These are phyloP conservation scores for Globomyces sp. DNA, from an alignment of 371 early-diverging fungal species.

Conservation along the genomic window DNA sequence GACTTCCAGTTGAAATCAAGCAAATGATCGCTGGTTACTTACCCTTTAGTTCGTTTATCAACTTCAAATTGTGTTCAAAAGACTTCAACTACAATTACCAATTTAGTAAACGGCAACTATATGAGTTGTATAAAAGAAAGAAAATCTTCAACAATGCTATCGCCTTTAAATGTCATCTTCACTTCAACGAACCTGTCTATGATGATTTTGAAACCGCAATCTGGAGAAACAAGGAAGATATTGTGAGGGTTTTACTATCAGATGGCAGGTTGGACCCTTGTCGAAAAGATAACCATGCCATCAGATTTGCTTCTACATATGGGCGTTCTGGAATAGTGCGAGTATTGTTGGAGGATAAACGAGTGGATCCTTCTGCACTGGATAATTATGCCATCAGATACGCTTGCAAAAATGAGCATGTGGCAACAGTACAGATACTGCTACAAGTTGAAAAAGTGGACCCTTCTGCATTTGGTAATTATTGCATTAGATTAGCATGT, in stretches of 20 bases:
- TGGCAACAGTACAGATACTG: background rate
- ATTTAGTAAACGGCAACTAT: too few species aligned
- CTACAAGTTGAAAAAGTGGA: background rate
- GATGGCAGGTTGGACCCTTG: background rate
- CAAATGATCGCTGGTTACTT: too few species aligned
- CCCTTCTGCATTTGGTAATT: background rate
- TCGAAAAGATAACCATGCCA: background rate
- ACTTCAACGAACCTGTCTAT: too few species aligned
- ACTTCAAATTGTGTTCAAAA: too few species aligned
- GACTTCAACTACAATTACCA: too few species aligned
- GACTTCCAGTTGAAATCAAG: too few species aligned
- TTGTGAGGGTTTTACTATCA: background rate
- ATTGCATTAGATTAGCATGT: background rate
- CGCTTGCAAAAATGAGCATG: background rate
- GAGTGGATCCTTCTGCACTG: background rate
- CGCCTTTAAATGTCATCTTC: too few species aligned
- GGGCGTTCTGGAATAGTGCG: conserved; percentile 2
- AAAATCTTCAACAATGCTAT: too few species aligned
- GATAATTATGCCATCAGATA: background rate
- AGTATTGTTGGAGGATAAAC: conserved; percentile 8
- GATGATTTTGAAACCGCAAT: too few species aligned
- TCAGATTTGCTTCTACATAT: background rate
- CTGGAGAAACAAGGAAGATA: too few species aligned
- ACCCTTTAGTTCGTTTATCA: too few species aligned
- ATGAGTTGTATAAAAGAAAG: too few species aligned